Evolutionary conservation across 108 stramenopile species (phyloP), one percentile per base, ranked within the genome.

Genomic region (Aurantiochytrium sp.): DNA sequence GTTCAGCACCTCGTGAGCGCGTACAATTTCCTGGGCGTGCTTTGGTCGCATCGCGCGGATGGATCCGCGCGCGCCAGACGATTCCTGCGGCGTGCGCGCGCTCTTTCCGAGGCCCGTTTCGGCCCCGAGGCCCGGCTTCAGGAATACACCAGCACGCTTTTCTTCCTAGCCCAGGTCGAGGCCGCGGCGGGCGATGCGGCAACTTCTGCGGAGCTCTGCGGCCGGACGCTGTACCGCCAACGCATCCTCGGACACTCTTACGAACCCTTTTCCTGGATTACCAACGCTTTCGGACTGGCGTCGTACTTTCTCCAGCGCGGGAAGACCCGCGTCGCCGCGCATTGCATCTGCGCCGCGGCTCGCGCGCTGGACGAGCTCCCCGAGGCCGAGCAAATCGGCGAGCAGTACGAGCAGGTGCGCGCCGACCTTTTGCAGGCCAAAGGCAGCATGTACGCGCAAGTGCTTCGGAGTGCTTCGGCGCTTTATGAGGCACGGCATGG

Each of bases 101-200:
- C 39, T 17, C 36, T 81, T 81, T 41, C 36, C n/a, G 45, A 81
- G 27, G 45, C n/a, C 6, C 42, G 45, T 24, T 41, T 48, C 12
- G 73, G 45, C 39, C 17, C 42, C 12, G 73, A 48, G 6, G 45
- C n/a, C 8, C 2, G 45, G 6, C 42, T 48, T 48, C 73, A 2
- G 24, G 73, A 81, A 30, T 48, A 81, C 45, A 81, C 73, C 12
- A 81, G 45, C 73, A 81, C 73, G 27, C 73, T 81, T 2, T 81
- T 81, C 73, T 81, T 81, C 45, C 73, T 81, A 12, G 73, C 73
- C 8, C 73, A 81, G 4, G 73, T 81, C 8, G 39, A 81, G 2
- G 45, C 73, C 10, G 3, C 42, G 6, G 27, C n/a, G n/a, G 73
- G 42, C 12, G 32, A 81, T 27, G 73, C 73, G 6, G 73, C 12